phyloP scores from a whole-genome alignment of 2,329 filamentous ascomycete genomes.

The Scedosporium apiospermum region DNA sequence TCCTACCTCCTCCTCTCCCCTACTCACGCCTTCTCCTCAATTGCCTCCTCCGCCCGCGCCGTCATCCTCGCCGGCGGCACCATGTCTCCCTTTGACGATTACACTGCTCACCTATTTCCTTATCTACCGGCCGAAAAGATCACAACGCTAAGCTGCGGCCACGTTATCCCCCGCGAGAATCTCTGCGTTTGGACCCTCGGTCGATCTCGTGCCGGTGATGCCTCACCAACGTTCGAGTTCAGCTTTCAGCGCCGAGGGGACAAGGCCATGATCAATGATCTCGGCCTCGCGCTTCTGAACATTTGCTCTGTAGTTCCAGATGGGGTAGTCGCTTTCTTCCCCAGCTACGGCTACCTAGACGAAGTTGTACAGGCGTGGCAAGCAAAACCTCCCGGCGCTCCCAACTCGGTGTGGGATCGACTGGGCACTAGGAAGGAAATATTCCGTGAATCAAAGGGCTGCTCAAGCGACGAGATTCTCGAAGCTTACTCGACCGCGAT shows the following conservation, averaged over 20 bases:
- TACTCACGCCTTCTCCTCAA: conserved; percentile 80
- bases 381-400: conserved; percentile 15
- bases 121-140: conserved; percentile 55
- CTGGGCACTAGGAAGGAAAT: conserved; percentile 51
- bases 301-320: conserved; percentile 70
- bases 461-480: conserved; percentile 60
- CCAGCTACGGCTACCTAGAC: conserved; percentile 85
- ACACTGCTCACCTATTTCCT: conserved; percentile 76
- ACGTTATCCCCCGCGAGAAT: conserved; percentile 79
- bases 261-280: conserved; percentile 58
- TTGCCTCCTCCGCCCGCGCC: conserved; percentile 74
- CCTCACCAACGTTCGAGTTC: conserved; percentile 59
- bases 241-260: conserved; percentile 70
- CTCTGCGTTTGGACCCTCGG: conserved; percentile 68
- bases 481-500: conserved; percentile 64
- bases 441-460: conserved; percentile 47
- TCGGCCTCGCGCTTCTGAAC: conserved; percentile 64
- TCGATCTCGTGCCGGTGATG: not conserved
- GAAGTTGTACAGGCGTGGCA: conserved; percentile 60
- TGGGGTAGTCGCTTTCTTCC: conserved; percentile 90
- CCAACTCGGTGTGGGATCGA: conserved; percentile 46
- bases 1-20: conserved; percentile 88
- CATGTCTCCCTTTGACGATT: conserved; percentile 95
- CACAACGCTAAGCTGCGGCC: conserved; percentile 80
- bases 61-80: conserved; percentile 91